phyloP scores from a whole-genome alignment of 768 basidiomycete genomes.

The Tulasnella sp. region DNA sequence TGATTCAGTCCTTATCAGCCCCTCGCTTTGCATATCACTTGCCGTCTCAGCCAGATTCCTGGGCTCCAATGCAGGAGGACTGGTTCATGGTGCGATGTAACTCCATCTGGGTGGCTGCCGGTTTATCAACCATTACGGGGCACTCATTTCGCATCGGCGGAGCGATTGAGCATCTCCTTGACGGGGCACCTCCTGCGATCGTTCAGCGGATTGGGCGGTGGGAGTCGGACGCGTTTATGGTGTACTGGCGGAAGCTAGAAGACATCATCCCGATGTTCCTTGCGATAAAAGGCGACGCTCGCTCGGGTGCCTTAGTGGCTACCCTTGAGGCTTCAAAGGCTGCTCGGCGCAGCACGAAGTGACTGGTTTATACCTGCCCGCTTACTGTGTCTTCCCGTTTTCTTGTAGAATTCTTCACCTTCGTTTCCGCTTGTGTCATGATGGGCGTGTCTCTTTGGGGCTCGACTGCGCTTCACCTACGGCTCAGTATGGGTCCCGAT shows the following conservation, averaged over 20 bases:
- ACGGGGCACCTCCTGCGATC: constrained; percentile 1
- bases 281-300: background rate
- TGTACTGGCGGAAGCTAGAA: constrained; percentile 12
- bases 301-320: too few species aligned
- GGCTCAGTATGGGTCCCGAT: too few species aligned
- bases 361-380: too few species aligned
- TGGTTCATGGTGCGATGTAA: background rate
- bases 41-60: background rate
- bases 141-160: constrained; percentile 15
- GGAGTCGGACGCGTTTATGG: constrained; percentile 16
- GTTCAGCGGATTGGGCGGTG: constrained; percentile 18
- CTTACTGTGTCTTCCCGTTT: too few species aligned
- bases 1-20: background rate
- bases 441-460: too few species aligned
- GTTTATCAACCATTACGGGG: background rate
- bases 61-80: background rate
- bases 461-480: too few species aligned
- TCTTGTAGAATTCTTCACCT: too few species aligned
- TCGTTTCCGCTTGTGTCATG: too few species aligned
- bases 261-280: constrained; percentile 1
- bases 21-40: background rate
- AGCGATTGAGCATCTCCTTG: constrained; percentile 14
- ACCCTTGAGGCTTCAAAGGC: too few species aligned
- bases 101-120: background rate
- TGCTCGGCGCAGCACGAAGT: too few species aligned